Evolutionary conservation across 495 filamentous ascomycete species (phyloP).

Genomic region (Penicillium goetzii): DNA sequence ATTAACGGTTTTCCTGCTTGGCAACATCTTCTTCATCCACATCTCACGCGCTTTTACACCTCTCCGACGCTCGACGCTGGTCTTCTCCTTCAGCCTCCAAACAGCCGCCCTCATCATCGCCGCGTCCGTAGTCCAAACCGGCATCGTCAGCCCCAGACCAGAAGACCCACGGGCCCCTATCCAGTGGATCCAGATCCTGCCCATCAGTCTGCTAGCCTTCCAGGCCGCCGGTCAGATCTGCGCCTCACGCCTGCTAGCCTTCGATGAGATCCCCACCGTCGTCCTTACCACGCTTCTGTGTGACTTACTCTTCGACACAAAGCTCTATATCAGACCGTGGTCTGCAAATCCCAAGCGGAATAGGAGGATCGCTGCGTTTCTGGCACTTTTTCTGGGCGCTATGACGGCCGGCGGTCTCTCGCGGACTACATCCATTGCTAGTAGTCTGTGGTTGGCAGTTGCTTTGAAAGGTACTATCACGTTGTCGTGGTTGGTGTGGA

Average conservation of each 20-base stretch:
- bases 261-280: slow-evolving; percentile 70
- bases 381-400: slow-evolving; percentile 42
- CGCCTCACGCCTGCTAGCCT: slow-evolving; percentile 59
- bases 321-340: slow-evolving; percentile 27
- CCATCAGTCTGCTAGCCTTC: slow-evolving; percentile 65
- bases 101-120: slow-evolving; percentile 54
- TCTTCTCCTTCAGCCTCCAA: slow-evolving; percentile 60
- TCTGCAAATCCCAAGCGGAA: slow-evolving; percentile 40
- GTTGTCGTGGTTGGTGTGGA: slow-evolving; percentile 40
- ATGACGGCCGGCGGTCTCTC: slow-evolving; percentile 45
- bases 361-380: slow-evolving; percentile 37
- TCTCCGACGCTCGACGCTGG: slow-evolving; percentile 54
- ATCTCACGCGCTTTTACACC: slow-evolving; percentile 33
- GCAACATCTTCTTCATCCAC: slow-evolving; percentile 44
- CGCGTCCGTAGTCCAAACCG: slow-evolving; percentile 54
- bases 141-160: slow-evolving; percentile 40
- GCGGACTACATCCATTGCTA: slow-evolving; percentile 33
- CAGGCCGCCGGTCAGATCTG: slow-evolving; percentile 72
- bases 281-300: slow-evolving; percentile 70
- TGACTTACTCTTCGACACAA: slow-evolving; percentile 53
- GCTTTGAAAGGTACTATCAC: slow-evolving; percentile 41
- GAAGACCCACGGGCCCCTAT: slow-evolving; percentile 42
- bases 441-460: slow-evolving; percentile 45
- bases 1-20: slow-evolving; percentile 34
- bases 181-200: slow-evolving; percentile 42